Evolutionary conservation across 805 yeast genomes (phyloP).

Genomic region (Candida verbasci): DNA sequence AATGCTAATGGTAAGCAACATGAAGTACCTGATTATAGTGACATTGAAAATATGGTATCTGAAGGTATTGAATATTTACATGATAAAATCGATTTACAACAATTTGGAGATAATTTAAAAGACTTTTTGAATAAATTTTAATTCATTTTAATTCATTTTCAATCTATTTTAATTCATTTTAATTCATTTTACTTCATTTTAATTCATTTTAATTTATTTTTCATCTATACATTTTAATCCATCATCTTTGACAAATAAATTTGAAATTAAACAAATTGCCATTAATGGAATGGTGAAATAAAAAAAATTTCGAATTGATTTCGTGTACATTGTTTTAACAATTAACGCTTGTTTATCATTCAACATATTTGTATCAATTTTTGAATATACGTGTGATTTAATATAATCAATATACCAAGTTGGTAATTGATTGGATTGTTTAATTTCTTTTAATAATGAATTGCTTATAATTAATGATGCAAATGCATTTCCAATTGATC

Average conservation of each 20-base stretch:
- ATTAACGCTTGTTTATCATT: slow-evolving; percentile 13
- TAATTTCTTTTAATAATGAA: slow-evolving; percentile 21
- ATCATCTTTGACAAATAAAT: slow-evolving; percentile 27
- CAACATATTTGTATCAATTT: slow-evolving; percentile 17
- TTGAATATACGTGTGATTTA: slow-evolving; percentile 19
- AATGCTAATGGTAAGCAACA: too few species aligned
- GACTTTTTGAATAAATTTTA: slow-evolving; percentile 2
- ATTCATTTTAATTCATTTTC: too few species aligned
- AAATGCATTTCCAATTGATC: slow-evolving; percentile 53
- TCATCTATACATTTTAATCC: slow-evolving; percentile 36
- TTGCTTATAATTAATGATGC: slow-evolving; percentile 36
- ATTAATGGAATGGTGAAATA: slow-evolving; percentile 31
- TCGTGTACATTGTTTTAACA: slow-evolving; percentile 25
- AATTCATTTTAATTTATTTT: slow-evolving; percentile 1
- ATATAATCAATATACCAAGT: slow-evolving; percentile 17
- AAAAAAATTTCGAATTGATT: slow-evolving; percentile 27
- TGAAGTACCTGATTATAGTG: slow-evolving; percentile 2
- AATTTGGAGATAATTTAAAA: slow-evolving; percentile 2
- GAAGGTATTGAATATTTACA: slow-evolving; percentile 5
- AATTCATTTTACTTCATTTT: too few species aligned
- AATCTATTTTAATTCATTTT: too few species aligned
- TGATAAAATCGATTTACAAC: slow-evolving; percentile 4
- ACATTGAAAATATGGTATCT: slow-evolving; percentile 2
- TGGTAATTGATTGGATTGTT: slow-evolving; percentile 1
- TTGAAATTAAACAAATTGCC: slow-evolving; percentile 24